Evolutionary conservation across 805 yeast species (phyloP).

Genomic region (Schizosaccharomyces cryophilus): DNA sequence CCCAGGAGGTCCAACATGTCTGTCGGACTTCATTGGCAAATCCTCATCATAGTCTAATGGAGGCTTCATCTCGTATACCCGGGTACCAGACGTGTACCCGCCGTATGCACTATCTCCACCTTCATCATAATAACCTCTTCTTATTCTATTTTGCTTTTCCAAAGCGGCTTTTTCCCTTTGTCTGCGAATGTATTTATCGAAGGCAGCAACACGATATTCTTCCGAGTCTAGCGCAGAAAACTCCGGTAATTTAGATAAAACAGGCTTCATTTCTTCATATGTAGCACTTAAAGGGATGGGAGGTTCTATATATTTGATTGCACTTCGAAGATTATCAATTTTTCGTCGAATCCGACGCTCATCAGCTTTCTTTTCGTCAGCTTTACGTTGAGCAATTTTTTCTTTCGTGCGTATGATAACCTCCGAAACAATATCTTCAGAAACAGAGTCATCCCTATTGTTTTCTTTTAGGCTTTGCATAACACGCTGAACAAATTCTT

Average conservation of each 20-base stretch:
- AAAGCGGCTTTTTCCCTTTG: conserved; percentile 10
- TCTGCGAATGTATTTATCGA: conserved; percentile 15
- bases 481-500: conserved; percentile 10
- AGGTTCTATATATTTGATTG: conserved; percentile 13
- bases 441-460: conserved; percentile 3
- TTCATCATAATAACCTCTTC: conserved; percentile 3
- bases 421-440: conserved; percentile 5
- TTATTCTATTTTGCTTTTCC: conserved; percentile 3
- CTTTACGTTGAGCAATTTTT: conserved; percentile 8
- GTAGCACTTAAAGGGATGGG: conserved; percentile 12
- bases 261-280: conserved; percentile 18
- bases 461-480: conserved; percentile 7
- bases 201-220: conserved; percentile 12
- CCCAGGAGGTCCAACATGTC: neutral
- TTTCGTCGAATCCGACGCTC: conserved; percentile 12
- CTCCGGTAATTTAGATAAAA: conserved; percentile 15
- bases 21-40: neutral
- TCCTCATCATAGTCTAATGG: neutral
- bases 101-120: neutral
- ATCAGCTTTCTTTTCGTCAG: conserved; percentile 11
- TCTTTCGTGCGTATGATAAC: conserved; percentile 6
- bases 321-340: conserved; percentile 13
- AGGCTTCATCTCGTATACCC: neutral
- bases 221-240: conserved; percentile 17
- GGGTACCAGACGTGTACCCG: neutral